Evolutionary conservation across 352 stramenopile species (phyloP), one percentile per base, ranked within the genome.

Genomic region (Thalassiosira exigua): DNA sequence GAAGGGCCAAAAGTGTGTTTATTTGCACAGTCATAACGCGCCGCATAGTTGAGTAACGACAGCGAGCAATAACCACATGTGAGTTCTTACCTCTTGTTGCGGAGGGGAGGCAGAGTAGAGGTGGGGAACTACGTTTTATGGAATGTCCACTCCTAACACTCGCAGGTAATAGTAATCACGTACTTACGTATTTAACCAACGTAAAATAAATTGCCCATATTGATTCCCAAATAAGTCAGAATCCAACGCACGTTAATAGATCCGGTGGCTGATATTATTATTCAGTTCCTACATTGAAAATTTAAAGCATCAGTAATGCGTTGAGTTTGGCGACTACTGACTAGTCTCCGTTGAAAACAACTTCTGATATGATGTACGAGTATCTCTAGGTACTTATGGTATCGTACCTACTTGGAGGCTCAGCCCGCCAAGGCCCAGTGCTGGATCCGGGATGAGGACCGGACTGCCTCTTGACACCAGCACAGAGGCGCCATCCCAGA

Each of bases 211-310:
- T n/a, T n/a, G n/a, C n/a, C n/a, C n/a, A n/a, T n/a, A n/a, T n/a
- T n/a, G n/a, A n/a, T n/a, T n/a, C n/a, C n/a, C n/a, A n/a, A n/a
- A n/a, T n/a, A n/a, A n/a, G n/a, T n/a, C n/a, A n/a, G n/a, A n/a
- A n/a, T n/a, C n/a, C n/a, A n/a, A n/a, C n/a, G n/a, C n/a, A n/a
- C n/a, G n/a, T n/a, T n/a, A n/a, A n/a, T n/a, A n/a, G n/a, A n/a
- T n/a, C n/a, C n/a, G n/a, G n/a, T n/a, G n/a, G n/a, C n/a, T n/a
- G n/a, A n/a, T n/a, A n/a, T 17, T 11, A 48, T 48, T 48, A 48
- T 11, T 17, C n/a, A 48, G 39, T 48, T 11, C n/a, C 39, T 48
- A 48, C 39, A 48, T 48, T 48, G 39, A n/a, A 48, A 48, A 48
- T 48, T 48, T 17, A 11, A 17, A 17, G 39, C 11, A n/a, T 11